Evolutionary conservation across 2,329 filamentous ascomycete genomes (phyloP), one percentile per base, ranked within the genome.

Genomic region (Cryphonectria parasitica): DNA sequence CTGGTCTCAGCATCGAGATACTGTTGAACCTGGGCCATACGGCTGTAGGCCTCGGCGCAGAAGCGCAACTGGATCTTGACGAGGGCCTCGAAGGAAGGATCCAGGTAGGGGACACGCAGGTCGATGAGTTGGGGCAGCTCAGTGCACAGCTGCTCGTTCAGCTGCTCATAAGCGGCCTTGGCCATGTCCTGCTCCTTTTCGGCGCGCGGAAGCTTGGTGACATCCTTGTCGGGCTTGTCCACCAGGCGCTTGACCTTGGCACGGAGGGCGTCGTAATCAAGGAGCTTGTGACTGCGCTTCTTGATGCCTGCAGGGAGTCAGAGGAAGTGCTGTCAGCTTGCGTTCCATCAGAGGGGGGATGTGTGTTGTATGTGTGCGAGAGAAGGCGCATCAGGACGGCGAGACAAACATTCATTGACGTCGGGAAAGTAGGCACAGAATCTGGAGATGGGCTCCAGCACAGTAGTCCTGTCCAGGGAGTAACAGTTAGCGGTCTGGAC

Each of bases 401-500:
- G 58, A 62, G 17, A 78, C 88, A 69, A 83, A 91, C 95, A 98
- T 84, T 98, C 94, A 83, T 99, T 99, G 79, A 99, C 95, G 80
- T 99, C 96, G 45, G 96, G 95, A 82, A 99, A 99, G 84, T 99
- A 99, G 75, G 94, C 93, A 84, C 95, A 98, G 85, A 98, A 99
- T 74, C 95, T 90, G 74, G 91, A 91, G 80, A 99, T 99, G 58
- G 96, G 96, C 76, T 99, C 96, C 64, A 99, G 88, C 39, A 99
- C 96, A 7, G 96, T 98, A 60, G 92, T 92, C 81, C 92, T 92
- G 75, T 71, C 19, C 2, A 8, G 28, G 22, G 58, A 43, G 28
- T 72, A 64, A 56, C 52, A 68, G 74, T 77, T 56, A 77, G 74
- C 2, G 19, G 74, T 77, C 61, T 77, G 74, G 1, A 22, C n/a